These are phyloP conservation scores for Amoeboradix gromovi DNA, from an alignment of 371 early-diverging fungal genomes.

Conservation along the genomic window DNA sequence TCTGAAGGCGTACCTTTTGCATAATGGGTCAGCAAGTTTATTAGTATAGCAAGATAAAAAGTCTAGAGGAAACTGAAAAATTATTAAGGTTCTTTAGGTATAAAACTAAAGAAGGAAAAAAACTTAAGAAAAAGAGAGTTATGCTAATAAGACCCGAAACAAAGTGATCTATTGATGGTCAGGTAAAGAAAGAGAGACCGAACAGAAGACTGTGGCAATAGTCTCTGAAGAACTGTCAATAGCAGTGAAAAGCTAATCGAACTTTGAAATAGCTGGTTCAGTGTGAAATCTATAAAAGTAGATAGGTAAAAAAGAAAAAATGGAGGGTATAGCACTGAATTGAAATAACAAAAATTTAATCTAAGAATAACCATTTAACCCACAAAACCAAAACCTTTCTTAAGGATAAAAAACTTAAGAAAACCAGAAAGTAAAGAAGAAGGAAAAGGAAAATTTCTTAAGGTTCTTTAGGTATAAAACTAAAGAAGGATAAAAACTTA, in stretches of 20 bases:
- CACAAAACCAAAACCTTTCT: no score
- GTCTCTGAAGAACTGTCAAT: slow-evolving; percentile 18
- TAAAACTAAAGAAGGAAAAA: no score
- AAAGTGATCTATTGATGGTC: slow-evolving; percentile 13
- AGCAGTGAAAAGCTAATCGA: slow-evolving; percentile 21
- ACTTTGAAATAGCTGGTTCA: slow-evolving; percentile 24
- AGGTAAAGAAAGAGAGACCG: slow-evolving; percentile 10
- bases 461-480: no score
- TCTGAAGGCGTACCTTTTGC: slow-evolving; percentile 15
- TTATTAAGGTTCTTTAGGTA: no score
- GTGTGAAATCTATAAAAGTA: slow-evolving; percentile 23
- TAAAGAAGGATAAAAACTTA: no score
- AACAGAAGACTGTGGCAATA: slow-evolving; percentile 23
- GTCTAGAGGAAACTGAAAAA: slow-evolving; percentile 15
- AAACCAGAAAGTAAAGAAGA: no score
- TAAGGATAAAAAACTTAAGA: no score
- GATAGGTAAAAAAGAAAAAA: slow-evolving; percentile 13
- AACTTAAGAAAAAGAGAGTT: no score
- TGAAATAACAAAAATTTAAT: slow-evolving; percentile 5
- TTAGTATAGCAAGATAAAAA: slow-evolving; percentile 18
- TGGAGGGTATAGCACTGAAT: slow-evolving; percentile 15
- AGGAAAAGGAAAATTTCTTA: no score
- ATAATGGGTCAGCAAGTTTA: slow-evolving; percentile 26
- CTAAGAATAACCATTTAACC: neutral
- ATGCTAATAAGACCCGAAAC: slow-evolving; percentile 21